Evolutionary conservation across 371 early-diverging fungal species (phyloP).

Genomic region (Actinomortierella ambigua): DNA sequence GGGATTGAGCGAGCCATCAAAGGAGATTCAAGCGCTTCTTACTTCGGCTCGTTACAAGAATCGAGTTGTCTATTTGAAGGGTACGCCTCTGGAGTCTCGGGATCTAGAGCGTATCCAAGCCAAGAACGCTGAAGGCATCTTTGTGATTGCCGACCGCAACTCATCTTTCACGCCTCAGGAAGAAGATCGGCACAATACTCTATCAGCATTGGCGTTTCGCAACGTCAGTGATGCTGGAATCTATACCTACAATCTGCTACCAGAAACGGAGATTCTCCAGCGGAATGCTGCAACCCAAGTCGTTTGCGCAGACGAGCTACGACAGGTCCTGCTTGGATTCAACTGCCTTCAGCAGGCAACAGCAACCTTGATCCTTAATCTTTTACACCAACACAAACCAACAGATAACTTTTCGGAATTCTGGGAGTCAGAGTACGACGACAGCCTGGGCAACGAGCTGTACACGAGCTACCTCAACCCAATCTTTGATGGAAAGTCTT

Average conservation of each 20-base stretch:
- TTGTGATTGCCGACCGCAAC: slow-evolving; percentile 44
- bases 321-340: slow-evolving; percentile 72
- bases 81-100: slow-evolving; percentile 40
- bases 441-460: slow-evolving; percentile 76
- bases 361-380: slow-evolving; percentile 69
- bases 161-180: slow-evolving; percentile 40
- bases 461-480: slow-evolving; percentile 61
- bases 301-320: slow-evolving; percentile 74
- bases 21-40: slow-evolving; percentile 54
- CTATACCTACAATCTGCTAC: slow-evolving; percentile 72
- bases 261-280: slow-evolving; percentile 71
- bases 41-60: slow-evolving; percentile 47
- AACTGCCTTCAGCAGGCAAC: slow-evolving; percentile 73
- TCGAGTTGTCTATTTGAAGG: slow-evolving; percentile 43
- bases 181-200: slow-evolving; percentile 65
- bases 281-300: slow-evolving; percentile 66
- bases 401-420: slow-evolving; percentile 62
- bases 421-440: slow-evolving; percentile 81
- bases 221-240: slow-evolving; percentile 50
- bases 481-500: slow-evolving; percentile 61
- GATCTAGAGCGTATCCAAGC: slow-evolving; percentile 45
- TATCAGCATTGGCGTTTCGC: slow-evolving; percentile 45
- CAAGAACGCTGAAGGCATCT: slow-evolving; percentile 41
- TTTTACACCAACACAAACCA: slow-evolving; percentile 67
- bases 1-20: slow-evolving; percentile 55